Evolutionary conservation across 2,329 filamentous ascomycete genomes (phyloP), one percentile per base, ranked within the genome.

Genomic region (Botrytis medusae): DNA sequence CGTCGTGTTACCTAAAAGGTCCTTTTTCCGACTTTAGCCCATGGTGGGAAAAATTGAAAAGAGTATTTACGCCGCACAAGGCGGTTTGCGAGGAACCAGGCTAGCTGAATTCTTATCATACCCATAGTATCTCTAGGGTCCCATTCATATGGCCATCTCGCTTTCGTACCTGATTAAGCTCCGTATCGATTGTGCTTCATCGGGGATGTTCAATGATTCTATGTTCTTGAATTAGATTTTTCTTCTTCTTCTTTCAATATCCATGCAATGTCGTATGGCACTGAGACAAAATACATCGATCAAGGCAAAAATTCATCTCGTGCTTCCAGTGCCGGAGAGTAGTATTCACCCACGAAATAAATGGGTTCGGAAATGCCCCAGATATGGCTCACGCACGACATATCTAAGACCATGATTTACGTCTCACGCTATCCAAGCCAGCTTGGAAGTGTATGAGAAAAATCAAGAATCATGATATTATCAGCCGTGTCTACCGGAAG

Each of bases 371-470:
- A 68, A 42, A 32, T 44, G n/a, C 37, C 37, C 65, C 48, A 48
- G 44, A 44, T 57, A 69, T 42, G 18, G 65, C 48, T 22, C 51
- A 69, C 65, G 65, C 65, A 69, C 65, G n/a, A 69, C 65, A 69
- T 69, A 68, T 68, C 34, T 22, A 69, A 25, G 64, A 32, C 18
- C 48, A 34, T 69, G 37, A 59, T 25, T 9, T 32, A 69, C 48
- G n/a, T 48, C 65, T 25, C 65, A 57, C 40, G 16, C n/a, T 29
- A 42, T 29, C n/a, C 8, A 8, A 18, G 29, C 16, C 46, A 29
- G 34, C 48, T 42, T 57, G 48, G 18, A 42, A 16, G 5, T 34
- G 25, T 22, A 29, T 20, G 37, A 29, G 51, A 37, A 68, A 54
- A n/a, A 16, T 8, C 37, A 40, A n/a, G 37, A 37, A 69, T 32